Percentiles rank a stretch among this genome's conserved stretches.
These are phyloP conservation scores for Globisporangium splendens DNA, from an alignment of 352 stramenopile genomes.

Conservation along the genomic window DNA sequence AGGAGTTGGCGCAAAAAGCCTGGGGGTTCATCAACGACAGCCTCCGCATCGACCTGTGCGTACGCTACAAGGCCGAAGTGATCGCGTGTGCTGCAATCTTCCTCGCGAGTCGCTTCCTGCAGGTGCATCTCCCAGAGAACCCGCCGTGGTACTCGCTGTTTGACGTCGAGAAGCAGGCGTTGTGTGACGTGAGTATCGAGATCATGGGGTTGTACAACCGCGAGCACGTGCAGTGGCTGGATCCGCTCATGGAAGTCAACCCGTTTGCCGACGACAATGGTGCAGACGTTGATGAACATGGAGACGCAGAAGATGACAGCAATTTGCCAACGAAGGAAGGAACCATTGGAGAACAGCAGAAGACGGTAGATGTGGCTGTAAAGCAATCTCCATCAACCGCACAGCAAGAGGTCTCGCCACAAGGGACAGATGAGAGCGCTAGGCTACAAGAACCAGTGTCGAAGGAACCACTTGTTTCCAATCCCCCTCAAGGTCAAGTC, in stretches of 20 bases:
- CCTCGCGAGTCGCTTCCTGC: conserved; percentile 64
- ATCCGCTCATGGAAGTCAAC: conserved; percentile 66
- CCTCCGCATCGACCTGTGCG: conserved; percentile 79
- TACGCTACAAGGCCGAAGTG: conserved; percentile 73
- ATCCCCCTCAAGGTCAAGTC: too few species aligned
- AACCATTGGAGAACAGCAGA: not conserved
- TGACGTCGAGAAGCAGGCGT: conserved; percentile 47
- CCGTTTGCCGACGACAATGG: conserved; percentile 60
- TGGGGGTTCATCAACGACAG: conserved; percentile 92
- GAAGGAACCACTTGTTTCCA: not conserved
- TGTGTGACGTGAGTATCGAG: conserved; percentile 44
- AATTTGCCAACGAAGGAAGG: not conserved
- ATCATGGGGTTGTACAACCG: conserved; percentile 64
- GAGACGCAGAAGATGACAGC: not conserved
- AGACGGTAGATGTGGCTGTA: not conserved
- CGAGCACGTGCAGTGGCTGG: conserved; percentile 59
- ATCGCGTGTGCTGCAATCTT: conserved; percentile 91
- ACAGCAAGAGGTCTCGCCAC: too few species aligned
- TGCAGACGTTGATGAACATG: conserved; percentile 11
- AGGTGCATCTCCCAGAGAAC: conserved; percentile 47
- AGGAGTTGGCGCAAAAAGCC: conserved; percentile 71
- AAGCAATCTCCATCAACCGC: too few species aligned
- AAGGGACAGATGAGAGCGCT: too few species aligned
- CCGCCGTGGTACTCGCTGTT: conserved; percentile 71
- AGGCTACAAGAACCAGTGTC: not conserved